These are phyloP conservation scores for Dichotomopilus funicola DNA, from an alignment of 2,329 filamentous ascomycete species.

Conservation along the genomic window DNA sequence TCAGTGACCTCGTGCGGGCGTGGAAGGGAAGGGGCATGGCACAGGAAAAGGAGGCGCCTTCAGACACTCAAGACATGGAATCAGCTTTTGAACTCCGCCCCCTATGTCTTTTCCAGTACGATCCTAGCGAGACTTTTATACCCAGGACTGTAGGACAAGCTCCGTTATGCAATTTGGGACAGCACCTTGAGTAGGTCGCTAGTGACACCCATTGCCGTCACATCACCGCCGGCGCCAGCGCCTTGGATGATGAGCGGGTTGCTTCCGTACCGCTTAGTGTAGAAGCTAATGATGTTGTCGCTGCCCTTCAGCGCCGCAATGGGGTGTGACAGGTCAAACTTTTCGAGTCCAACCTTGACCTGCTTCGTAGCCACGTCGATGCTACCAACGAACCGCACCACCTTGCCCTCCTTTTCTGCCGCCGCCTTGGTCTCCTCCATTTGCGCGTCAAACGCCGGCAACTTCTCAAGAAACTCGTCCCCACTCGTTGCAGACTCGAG, in stretches of 20 bases:
- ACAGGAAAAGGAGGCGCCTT: no score
- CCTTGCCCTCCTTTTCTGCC: constrained; percentile 83
- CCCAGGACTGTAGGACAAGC: no score
- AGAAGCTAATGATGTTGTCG: constrained; percentile 98
- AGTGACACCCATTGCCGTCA: constrained; percentile 98
- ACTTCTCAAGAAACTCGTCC: constrained; percentile 75
- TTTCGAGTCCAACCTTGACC: constrained; percentile 89
- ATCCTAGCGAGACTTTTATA: background rate
- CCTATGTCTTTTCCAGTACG: background rate
- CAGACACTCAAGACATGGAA: background rate
- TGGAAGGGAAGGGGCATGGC: no score
- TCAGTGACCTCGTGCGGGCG: no score
- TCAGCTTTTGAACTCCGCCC: background rate
- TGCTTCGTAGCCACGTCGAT: constrained; percentile 75
- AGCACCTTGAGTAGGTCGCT: constrained; percentile 86
- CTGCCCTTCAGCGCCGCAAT: constrained; percentile 94
- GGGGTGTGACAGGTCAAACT: constrained; percentile 78
- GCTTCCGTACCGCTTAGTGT: constrained; percentile 86
- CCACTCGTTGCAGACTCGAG: constrained; percentile 70
- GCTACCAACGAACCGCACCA: constrained; percentile 88
- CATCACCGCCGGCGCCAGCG: constrained; percentile 86
- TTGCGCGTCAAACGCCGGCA: constrained; percentile 76
- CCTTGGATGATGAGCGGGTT: constrained; percentile 94
- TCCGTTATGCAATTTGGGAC: constrained; percentile 47
- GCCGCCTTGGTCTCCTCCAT: constrained; percentile 84